These are phyloP conservation scores for Lagerstroemia speciosa DNA, from an alignment of 345 rosid genomes.

Conservation along the genomic window DNA sequence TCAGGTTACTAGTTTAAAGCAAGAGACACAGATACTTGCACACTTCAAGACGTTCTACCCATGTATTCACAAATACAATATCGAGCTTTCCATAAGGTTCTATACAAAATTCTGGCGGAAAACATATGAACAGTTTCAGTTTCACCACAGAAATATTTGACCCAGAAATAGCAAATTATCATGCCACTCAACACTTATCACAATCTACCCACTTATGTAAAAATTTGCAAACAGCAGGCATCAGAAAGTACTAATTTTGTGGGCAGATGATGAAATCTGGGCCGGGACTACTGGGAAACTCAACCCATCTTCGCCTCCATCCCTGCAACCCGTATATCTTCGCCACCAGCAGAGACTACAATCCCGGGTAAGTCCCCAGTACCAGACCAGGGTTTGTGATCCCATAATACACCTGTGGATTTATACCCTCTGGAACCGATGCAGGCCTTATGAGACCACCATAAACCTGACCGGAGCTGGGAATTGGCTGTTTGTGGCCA, in stretches of 20 bases:
- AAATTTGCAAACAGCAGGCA: not conserved
- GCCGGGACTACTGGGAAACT: constrained; percentile 23
- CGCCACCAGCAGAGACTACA: constrained; percentile 46
- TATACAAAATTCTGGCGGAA: not conserved
- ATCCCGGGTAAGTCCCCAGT: constrained; percentile 38
- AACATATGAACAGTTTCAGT: not conserved
- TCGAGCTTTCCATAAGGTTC: not conserved
- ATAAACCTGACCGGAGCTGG: constrained; percentile 50
- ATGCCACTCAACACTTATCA: not conserved
- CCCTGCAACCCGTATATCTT: constrained; percentile 35
- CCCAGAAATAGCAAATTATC: not conserved
- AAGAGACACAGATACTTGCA: not conserved
- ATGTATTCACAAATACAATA: not conserved
- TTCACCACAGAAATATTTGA: not conserved
- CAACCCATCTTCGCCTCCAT: constrained; percentile 40
- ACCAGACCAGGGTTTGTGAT: constrained; percentile 40
- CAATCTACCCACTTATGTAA: not conserved
- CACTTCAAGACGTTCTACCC: not conserved
- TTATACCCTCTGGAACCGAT: constrained; percentile 36
- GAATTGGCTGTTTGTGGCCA: constrained; percentile 51
- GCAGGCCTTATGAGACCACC: constrained; percentile 38
- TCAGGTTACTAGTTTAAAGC: not conserved
- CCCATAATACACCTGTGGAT: constrained; percentile 58
- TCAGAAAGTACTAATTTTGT: not conserved
- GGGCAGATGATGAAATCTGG: not conserved